Base-by-base conservation (phyloP, 2,329 filamentous ascomycete species). In the Fusarium temperatum region DNA sequence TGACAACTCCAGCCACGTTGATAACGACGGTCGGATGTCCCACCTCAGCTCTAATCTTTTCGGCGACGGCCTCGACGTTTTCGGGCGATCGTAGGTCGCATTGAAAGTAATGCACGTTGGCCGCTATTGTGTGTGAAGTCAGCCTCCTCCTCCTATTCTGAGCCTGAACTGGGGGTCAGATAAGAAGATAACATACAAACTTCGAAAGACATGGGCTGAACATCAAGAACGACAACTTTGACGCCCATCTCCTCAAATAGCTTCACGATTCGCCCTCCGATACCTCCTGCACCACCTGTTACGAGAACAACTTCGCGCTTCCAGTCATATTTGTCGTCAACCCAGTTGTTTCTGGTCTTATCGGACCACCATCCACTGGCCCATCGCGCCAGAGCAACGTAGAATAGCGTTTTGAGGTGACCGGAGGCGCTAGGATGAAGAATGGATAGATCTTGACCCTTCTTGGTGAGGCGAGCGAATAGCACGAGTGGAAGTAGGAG, bases 221-320 rank as follows among this genome's bases (percentile, higher is more conserved):
- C 86, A 82, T 96, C 93, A 41, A 95, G 80, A 5, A 95, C 90
- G 0, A 91, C 91, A 39, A 95, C 91, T 73, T 89, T 92, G 74
- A 93, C 85, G 3, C 88, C 89, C 68, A 83, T 84, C 79, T 91
- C 88, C 1, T 89, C 90, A n/a, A 96, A 84, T 60, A 91, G 80
- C 72, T 87, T 85, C 20, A 92, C 92, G 7, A 94, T 86, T 42
- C 87, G 83, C 26, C 87, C 89, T 20, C 93, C 93, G 77, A 96
- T 94, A 0, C 93, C 93, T 63, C 89, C 89, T 47, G 91, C 90
- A 13, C 93, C 93, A 13, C 94, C 93, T 0, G 93, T 95, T 26
- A 95, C 87, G 48, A 95, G 84, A 6, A 93, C 90, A 57, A 95
- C 86, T 83, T 95, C 93, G 58, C 86, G 87, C 28, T 85, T 83